Evolutionary conservation across 2,329 filamentous ascomycete genomes (phyloP), one percentile per base, ranked within the genome.

Genomic region (Escovopsis sp.): DNA sequence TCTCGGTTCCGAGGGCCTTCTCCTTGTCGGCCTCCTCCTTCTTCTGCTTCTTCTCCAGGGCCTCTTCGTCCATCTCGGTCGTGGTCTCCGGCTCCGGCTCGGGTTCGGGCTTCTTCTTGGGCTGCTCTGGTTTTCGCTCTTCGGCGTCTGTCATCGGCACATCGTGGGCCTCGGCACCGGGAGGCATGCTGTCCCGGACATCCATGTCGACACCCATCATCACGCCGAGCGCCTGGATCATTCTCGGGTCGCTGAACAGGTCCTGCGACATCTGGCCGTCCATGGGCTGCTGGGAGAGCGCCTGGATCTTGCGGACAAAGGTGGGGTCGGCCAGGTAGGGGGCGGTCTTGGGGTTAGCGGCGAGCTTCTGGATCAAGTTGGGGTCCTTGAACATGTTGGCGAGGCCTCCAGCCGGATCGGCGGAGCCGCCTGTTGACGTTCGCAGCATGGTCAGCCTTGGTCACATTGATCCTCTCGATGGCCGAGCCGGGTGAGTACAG

Each of bases 351-450:
- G 93, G 91, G 69, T 96, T 96, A 54, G 67, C 75, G 49, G 88
- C 87, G 45, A 98, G 80, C 70, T 98, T 98, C 61, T 85, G 75
- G 49, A 93, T 72, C 51, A 98, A 68, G 56, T 87, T 77, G 15
- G 91, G 91, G 61, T 98, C 93, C 60, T 77, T 89, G 73, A 98
- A 96, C 74, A 98, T 88, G 59, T 79, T 76, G 52, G 84, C 85
- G n/a, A 98, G 69, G 38, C 87, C 86, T 42, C 75, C 84, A 33
- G 69, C 72, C 7, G 83, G 80, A 55, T 88, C 81, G 30, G 51
- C 81, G 30, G 51, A 49, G 19, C 55, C 59, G 39, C 57, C 60
- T 56, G 35, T 9, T 6, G 12, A 37, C 23, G 23, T 37, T 23
- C 35, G 23, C n/a, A 36, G 12, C n/a, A 4, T 18, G 43, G 10